Percentiles rank a stretch among this genome's conserved stretches.
Evolutionary conservation across 441 rosid genomes (phyloP).

Genomic region (Mallotus repandus): DNA sequence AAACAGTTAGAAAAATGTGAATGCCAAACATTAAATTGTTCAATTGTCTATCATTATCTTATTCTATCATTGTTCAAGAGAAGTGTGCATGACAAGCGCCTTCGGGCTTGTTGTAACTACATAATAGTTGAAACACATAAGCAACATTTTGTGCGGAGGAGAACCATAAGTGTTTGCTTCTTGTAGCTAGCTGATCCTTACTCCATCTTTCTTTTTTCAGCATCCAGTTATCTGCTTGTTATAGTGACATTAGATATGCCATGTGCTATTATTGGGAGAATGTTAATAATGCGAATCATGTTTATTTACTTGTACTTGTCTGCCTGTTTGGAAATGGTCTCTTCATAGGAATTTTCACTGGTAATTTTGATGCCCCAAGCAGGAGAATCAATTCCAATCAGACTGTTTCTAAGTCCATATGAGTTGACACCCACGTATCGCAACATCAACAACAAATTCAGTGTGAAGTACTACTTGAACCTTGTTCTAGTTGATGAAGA

Average conservation of each 20-base stretch:
- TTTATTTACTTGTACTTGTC: background rate
- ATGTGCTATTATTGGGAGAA: background rate
- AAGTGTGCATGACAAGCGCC: background rate
- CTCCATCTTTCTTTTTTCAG: background rate
- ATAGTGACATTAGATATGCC: background rate
- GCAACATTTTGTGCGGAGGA: background rate
- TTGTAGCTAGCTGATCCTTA: background rate
- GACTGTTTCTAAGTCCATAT: conserved; percentile 83
- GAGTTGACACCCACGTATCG: conserved; percentile 87
- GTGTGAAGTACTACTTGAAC: conserved; percentile 88
- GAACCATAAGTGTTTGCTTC: background rate
- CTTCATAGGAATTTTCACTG: conserved; percentile 4
- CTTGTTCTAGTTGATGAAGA: conserved; percentile 93
- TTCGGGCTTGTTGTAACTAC: background rate
- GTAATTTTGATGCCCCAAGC: conserved; percentile 19
- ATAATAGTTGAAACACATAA: background rate
- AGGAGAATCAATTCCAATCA: conserved; percentile 94
- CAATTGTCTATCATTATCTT: background rate
- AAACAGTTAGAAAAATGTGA: too few species aligned
- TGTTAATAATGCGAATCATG: background rate
- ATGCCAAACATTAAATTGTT: too few species aligned
- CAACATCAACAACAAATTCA: conserved; percentile 92
- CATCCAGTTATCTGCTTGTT: background rate
- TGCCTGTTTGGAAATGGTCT: background rate
- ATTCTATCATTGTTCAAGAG: background rate